Conservation (phyloP, 2,329 filamentous ascomycete genomes). For the Talaromyces sp. region DNA sequence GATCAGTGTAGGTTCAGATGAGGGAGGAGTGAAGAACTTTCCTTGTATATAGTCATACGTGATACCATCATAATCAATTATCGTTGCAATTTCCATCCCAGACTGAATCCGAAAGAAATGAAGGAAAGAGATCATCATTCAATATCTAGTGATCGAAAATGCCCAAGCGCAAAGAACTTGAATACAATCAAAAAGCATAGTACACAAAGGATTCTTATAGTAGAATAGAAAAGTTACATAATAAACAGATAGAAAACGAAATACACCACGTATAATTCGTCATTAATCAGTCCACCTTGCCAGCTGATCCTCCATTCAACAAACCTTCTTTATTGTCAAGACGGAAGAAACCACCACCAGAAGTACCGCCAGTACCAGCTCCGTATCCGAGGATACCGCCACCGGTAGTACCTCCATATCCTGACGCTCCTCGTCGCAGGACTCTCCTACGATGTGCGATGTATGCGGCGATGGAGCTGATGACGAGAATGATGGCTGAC, state of each 20-base stretch:
- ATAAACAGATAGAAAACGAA: conserved; percentile 10
- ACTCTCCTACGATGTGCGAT: conserved; percentile 19
- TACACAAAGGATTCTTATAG: conserved; percentile 3
- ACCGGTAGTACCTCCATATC: background rate
- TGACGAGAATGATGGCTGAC: conserved; percentile 38
- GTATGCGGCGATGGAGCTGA: conserved; percentile 31
- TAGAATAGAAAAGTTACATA: conserved; percentile 8
- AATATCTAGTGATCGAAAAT: background rate
- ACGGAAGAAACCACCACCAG: conserved; percentile 44
- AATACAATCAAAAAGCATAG: conserved; percentile 3
- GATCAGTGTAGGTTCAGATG: background rate
- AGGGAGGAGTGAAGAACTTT: background rate
- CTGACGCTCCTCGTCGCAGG: background rate
- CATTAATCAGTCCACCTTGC: conserved; percentile 40
- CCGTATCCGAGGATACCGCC: conserved; percentile 28
- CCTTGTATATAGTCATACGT: background rate
- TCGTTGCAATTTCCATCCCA: background rate
- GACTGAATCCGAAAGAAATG: background rate
- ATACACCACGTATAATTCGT: conserved; percentile 4
- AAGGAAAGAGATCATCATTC: no score
- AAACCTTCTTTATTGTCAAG: conserved; percentile 49
- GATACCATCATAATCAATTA: background rate
- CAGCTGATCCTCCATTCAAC: conserved; percentile 41
- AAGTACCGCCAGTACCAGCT: conserved; percentile 36
- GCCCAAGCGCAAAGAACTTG: background rate